These are phyloP conservation scores for Phlegmacium glaucopus DNA, from an alignment of 768 basidiomycete genomes.

Conservation along the genomic window DNA sequence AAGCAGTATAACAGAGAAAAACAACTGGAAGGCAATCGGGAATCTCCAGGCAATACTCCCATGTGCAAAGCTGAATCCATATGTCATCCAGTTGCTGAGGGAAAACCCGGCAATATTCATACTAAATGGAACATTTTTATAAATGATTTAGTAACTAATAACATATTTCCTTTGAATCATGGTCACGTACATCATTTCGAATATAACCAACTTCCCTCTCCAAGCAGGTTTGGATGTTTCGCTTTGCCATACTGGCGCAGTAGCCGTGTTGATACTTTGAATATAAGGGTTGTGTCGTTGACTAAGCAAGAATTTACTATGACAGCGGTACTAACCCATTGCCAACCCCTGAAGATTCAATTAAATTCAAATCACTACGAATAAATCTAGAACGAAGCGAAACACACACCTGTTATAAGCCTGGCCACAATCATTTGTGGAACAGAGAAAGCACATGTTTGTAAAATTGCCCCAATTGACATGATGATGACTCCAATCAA, in stretches of 20 bases:
- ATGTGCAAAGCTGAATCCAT: conserved; percentile 42
- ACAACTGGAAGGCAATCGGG: conserved; percentile 48
- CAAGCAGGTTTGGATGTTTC: conserved; percentile 46
- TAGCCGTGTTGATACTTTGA: conserved; percentile 43
- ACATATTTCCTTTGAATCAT: background rate
- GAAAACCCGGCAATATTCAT: conserved; percentile 52
- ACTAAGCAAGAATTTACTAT: background rate
- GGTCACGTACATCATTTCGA: conserved; percentile 43
- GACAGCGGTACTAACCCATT: conserved; percentile 31
- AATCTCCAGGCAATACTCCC: conserved; percentile 47
- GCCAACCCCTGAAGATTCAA: conserved; percentile 31
- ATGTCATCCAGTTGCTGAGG: conserved; percentile 52
- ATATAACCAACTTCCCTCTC: conserved; percentile 47
- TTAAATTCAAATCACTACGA: background rate
- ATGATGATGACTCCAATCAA: conserved; percentile 48
- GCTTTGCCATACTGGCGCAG: conserved; percentile 50
- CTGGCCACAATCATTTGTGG: conserved; percentile 48
- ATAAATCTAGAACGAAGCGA: conserved; percentile 1
- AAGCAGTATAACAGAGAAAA: conserved; percentile 43
- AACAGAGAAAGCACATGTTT: conserved; percentile 41
- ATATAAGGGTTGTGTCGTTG: background rate
- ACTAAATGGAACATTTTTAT: conserved; percentile 21
- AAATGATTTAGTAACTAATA: no score
- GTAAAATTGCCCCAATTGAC: conserved; percentile 50
- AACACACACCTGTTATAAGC: conserved; percentile 40